Base-by-base conservation (phyloP, 345 rosid species). In the Gossypioides kirkii region DNA sequence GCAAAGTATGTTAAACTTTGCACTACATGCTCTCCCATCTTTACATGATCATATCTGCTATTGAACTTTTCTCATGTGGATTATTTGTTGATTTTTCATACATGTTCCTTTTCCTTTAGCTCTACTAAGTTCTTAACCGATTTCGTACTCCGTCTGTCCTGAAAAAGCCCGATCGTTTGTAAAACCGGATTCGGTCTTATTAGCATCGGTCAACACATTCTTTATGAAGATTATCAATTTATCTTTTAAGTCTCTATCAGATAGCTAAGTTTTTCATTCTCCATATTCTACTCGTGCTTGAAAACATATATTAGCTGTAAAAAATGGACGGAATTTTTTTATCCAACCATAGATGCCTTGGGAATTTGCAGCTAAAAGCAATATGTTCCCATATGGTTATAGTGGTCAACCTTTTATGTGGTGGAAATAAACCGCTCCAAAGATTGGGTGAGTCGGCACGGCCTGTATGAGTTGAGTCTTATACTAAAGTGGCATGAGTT, bases 1-100 rank as follows among this genome's bases (percentile, higher is more conserved):
- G 97, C 76, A 89, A 89, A 76, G 83, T 88, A 46, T 94, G 98
- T 84, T 94, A 85, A 32, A 75, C 45, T 46, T 38, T 20, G 22
- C 25, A 64, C 38, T 23, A 12, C 54, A 43, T 45, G 43, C n/a
- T 28, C n/a, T 28, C 65, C 63, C 18, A 14, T 10, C 25, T 28
- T 32, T 64, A 52, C 25, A 20, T 10, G 46, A 20, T 20, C 3
- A 13, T 20, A 12, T 46, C 41, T 10, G 20, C 16, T 45, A 10
- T 20, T 38, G 41, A 25, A 18, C 38, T 36, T 14, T 42, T 69
- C 54, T 50, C 18, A 2, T 32, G 36, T 59, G 61, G 36, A 0
- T 23, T 58, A 58, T 22, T 25, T 58, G 38, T 58, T 58, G 36
- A 11, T 58, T 23, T 25, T 32, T 32, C 38, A 17, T 32, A 55